Conservation (phyloP, 768 basidiomycete genomes). For the Suillus variegatus region DNA sequence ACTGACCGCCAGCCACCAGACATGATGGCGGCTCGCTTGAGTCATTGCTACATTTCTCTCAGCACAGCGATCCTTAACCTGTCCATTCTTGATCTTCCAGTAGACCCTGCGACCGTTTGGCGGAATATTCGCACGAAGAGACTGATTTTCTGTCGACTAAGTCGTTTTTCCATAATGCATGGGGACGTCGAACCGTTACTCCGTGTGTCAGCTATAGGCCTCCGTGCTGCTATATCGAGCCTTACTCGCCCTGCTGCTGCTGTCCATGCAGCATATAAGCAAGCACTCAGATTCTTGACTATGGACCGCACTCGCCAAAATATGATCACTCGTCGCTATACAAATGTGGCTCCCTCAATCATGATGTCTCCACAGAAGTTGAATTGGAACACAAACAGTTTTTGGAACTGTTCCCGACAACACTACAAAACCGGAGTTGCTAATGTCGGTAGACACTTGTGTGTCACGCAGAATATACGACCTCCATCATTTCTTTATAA, state of each 20-base stretch:
- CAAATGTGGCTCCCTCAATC: too few species aligned
- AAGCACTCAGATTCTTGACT: conserved; percentile 76
- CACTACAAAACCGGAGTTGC: too few species aligned
- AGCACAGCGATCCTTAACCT: conserved; percentile 63
- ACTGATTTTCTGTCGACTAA: conserved; percentile 45
- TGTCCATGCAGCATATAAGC: conserved; percentile 62
- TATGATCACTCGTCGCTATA: too few species aligned
- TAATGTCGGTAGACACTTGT: too few species aligned
- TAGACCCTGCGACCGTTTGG: conserved; percentile 80
- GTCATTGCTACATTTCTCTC: conserved; percentile 60
- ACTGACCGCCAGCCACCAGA: conserved; percentile 15
- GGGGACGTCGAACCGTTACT: conserved; percentile 56
- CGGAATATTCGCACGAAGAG: conserved; percentile 46
- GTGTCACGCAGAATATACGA: too few species aligned
- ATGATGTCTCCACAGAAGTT: too few species aligned
- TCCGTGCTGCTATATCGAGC: conserved; percentile 16
- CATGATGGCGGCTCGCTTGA: conserved; percentile 37
- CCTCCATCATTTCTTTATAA: too few species aligned
- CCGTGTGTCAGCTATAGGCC: conserved; percentile 45
- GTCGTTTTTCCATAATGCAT: conserved; percentile 49
- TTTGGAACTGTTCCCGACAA: conserved; percentile 76
- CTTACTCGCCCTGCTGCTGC: conserved; percentile 7
- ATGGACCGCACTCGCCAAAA: conserved; percentile 73
- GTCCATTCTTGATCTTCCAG: conserved; percentile 81
- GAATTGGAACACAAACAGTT: conserved; percentile 84